Conservation (phyloP, 768 basidiomycete species). For the Lentinula aciculospora region DNA sequence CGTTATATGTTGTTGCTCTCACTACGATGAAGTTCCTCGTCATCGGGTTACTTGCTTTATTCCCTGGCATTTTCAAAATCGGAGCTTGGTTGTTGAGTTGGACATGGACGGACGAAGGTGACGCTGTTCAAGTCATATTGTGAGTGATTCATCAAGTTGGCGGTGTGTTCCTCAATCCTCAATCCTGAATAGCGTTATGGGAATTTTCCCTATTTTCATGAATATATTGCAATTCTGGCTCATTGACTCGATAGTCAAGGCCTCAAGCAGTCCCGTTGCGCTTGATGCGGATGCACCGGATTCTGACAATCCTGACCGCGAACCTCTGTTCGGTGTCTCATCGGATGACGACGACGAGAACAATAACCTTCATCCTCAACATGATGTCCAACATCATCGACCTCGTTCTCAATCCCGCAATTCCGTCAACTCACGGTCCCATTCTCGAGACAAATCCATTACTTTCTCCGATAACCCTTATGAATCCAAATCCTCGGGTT, state of each 20-base stretch:
- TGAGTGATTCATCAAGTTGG: constrained; percentile 31
- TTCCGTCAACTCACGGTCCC: constrained; percentile 16
- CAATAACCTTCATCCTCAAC: constrained; percentile 14
- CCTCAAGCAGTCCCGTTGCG: constrained; percentile 35
- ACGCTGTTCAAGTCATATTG: constrained; percentile 75
- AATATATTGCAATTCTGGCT: constrained; percentile 92
- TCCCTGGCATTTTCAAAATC: constrained; percentile 65
- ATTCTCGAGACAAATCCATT: constrained; percentile 20
- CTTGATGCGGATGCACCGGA: constrained; percentile 34
- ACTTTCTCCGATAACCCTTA: constrained; percentile 23
- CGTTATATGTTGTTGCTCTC: constrained; percentile 77
- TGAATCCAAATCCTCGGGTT: constrained; percentile 35
- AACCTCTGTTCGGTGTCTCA: constrained; percentile 56
- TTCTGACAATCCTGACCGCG: constrained; percentile 38
- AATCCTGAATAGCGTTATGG: constrained; percentile 63
- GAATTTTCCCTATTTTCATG: constrained; percentile 85
- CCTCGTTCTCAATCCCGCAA: constrained; percentile 23
- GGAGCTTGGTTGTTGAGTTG: constrained; percentile 88
- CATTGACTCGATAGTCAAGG: constrained; percentile 90
- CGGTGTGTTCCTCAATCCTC: background rate
- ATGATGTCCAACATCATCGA: constrained; percentile 44
- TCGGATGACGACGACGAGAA: constrained; percentile 55
- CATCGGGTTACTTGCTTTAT: constrained; percentile 63
- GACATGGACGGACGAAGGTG: constrained; percentile 57
- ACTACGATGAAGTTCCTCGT: constrained; percentile 90